Conservation (phyloP, 495 filamentous ascomycete species). For the Jackrogersella multiformis region DNA sequence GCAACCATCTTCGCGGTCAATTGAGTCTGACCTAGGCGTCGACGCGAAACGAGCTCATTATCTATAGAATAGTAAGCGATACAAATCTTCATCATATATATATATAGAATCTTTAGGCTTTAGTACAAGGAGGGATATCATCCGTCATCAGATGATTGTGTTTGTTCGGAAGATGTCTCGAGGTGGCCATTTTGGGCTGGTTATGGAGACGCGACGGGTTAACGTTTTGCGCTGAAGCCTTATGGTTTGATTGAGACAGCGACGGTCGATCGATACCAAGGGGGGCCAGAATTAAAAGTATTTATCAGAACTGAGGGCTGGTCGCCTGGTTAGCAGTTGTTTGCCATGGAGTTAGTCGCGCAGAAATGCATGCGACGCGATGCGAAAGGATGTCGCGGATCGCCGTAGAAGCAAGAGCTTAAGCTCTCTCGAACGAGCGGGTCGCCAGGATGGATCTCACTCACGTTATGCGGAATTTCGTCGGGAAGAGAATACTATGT, state of each 20-base stretch:
- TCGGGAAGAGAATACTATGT: constrained; percentile 16
- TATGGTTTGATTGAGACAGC: constrained; percentile 12
- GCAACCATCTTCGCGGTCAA: constrained; percentile 78
- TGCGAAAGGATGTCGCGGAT: constrained; percentile 38
- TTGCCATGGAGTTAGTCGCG: constrained; percentile 37
- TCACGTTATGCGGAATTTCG: constrained; percentile 42
- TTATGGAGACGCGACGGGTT: constrained; percentile 42
- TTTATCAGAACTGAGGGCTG: constrained; percentile 28
- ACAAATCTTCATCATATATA: neutral
- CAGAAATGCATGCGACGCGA: constrained; percentile 34
- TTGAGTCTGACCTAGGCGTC: constrained; percentile 91
- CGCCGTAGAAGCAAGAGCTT: constrained; percentile 37
- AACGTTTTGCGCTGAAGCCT: constrained; percentile 12
- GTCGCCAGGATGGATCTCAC: constrained; percentile 46
- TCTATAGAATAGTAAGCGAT: constrained; percentile 64
- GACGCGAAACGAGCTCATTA: constrained; percentile 81
- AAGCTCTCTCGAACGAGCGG: constrained; percentile 35
- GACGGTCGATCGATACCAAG: constrained; percentile 11
- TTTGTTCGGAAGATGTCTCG: constrained; percentile 71
- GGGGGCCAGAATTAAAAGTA: constrained; percentile 26
- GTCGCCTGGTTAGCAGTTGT: constrained; percentile 45
- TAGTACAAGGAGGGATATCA: constrained; percentile 71
- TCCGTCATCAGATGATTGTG: constrained; percentile 81
- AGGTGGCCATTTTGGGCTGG: constrained; percentile 62
- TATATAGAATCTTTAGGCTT: neutral